phyloP scores from a whole-genome alignment of 306 rosid genomes.

The Lagenaria siceraria region DNA sequence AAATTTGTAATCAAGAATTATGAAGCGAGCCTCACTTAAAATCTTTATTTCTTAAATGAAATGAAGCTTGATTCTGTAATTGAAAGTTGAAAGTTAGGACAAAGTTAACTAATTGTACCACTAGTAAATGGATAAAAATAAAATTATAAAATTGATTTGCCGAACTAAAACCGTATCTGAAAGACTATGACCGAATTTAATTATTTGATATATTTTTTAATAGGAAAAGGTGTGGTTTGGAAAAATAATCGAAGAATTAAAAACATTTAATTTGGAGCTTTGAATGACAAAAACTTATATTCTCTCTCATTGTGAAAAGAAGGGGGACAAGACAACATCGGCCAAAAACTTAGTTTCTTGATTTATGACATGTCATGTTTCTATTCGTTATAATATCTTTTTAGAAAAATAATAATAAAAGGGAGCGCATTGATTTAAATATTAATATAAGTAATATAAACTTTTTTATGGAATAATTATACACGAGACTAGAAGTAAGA shows the following conservation, averaged over 20 bases:
- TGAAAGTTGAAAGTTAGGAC: no score
- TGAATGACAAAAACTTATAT: neutral
- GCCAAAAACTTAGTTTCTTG: neutral
- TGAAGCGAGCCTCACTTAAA: no score
- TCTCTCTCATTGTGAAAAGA: neutral
- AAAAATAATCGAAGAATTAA: neutral
- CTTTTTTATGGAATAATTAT: neutral
- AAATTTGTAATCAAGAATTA: no score
- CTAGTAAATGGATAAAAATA: no score
- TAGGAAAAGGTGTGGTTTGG: no score
- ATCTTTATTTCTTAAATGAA: no score
- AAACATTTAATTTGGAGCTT: neutral
- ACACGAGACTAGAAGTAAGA: neutral
- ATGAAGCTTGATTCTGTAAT: no score
- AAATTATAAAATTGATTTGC: no score
- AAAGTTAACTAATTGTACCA: no score
- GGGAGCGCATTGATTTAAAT: neutral
- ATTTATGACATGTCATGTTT: neutral
- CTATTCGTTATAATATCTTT: neutral
- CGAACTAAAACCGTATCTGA: no score
- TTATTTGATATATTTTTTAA: neutral
- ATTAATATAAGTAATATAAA: neutral
- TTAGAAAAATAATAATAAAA: neutral
- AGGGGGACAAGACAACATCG: neutral
- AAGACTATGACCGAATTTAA: no score